phyloP scores from a whole-genome alignment of 2,329 filamentous ascomycete species.

The Onygena corvina region DNA sequence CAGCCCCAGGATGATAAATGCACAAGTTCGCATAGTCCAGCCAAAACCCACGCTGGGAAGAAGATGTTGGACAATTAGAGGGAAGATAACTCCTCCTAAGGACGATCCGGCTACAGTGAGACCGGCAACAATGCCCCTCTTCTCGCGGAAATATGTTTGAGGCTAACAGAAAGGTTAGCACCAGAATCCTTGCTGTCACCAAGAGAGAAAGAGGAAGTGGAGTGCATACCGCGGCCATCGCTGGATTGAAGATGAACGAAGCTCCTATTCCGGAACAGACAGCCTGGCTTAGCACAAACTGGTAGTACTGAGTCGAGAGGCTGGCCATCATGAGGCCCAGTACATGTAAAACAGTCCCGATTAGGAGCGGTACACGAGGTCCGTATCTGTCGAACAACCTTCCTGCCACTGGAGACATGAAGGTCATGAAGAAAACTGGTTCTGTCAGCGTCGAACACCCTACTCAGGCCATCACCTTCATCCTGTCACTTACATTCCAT shows the following conservation, averaged over 20 bases:
- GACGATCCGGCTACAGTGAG: constrained; percentile 48
- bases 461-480: background rate
- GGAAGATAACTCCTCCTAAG: constrained; percentile 44
- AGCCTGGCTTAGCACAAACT: constrained; percentile 36
- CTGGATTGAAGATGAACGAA: constrained; percentile 39
- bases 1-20: constrained; percentile 50
- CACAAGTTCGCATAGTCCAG: constrained; percentile 46
- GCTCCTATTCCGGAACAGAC: constrained; percentile 42
- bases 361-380: constrained; percentile 41
- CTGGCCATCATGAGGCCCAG: constrained; percentile 54
- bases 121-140: constrained; percentile 47
- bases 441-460: constrained; percentile 39
- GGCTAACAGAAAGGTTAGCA: constrained; percentile 33
- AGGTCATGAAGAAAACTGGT: constrained; percentile 7
- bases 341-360: constrained; percentile 44
- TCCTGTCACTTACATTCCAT: constrained; percentile 4
- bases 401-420: constrained; percentile 47
- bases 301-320: constrained; percentile 44
- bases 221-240: constrained; percentile 28
- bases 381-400: constrained; percentile 52
- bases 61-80: constrained; percentile 38
- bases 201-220: background rate
- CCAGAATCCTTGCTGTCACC: constrained; percentile 29
- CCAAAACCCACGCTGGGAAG: constrained; percentile 38
- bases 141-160: constrained; percentile 42